Base-by-base conservation (phyloP, 208 protist genomes). In the Porcisia hertigi region DNA sequence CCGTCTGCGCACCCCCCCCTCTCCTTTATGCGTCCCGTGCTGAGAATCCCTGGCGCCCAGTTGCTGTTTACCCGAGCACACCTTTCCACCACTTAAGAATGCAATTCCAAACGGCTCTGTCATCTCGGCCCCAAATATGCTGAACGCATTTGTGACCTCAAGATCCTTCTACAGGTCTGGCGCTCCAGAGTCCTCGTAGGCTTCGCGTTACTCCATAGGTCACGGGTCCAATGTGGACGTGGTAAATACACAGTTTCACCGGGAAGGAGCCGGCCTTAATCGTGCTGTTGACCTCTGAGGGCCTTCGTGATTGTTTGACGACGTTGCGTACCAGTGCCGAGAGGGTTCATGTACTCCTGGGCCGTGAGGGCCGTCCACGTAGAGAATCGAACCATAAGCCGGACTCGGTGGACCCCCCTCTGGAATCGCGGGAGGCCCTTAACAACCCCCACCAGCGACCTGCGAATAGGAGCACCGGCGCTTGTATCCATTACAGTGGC, bases 211-310 rank as follows among this genome's bases (percentile, higher is more conserved):
- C 30, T 30, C 30, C 30, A 30, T 30, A 30, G 30, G 30, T 30
- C 30, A 30, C 30, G 30, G 30, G 30, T 30, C 0, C 30, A 30
- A 30, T 30, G 30, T 30, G 30, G 30, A 30, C 30, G 30, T 30
- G 30, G 30, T 30, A 30, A 30, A 30, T 30, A 30, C 30, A 30
- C 30, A 30, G 30, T 30, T 30, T 30, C 30, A 30, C 30, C 30
- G 30, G 30, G 67, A 88, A 94, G 58, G 86, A 82, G 34, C 87
- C 86, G 30, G 69, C 86, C 60, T 94, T 85, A 0, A 83, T 88
- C 7, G 73, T 78, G 60, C 79, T 85, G 25, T 25, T 69, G 20
- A 30, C 30, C 82, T 80, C 60, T 79, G 75, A n/a, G 76, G 41
- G 3, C 60, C 53, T 36, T 80, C 77, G 16, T 66, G 16, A 54